Base-by-base conservation (phyloP, 1,284 basidiomycete species). In the Pyrrhoderma noxium region DNA sequence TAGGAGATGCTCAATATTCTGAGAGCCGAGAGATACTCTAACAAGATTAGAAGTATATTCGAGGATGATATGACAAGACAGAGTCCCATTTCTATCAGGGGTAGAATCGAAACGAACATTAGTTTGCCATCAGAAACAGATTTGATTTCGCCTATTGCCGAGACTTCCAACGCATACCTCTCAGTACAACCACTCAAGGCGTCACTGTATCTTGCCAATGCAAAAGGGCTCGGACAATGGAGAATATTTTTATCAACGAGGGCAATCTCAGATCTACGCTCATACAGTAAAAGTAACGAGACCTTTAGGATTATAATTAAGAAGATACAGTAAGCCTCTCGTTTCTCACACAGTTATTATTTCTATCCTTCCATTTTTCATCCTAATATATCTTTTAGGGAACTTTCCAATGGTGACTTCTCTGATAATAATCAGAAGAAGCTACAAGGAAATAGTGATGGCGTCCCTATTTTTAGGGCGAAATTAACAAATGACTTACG, bases 381-480 rank as follows among this genome's bases (percentile, higher is more conserved):
- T 4, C 35, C 16, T 55, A 56, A 47, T 45, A 44, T 9, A 37
- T 14, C n/a, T 37, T 16, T 8, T 50, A 85, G 82, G 58, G 77
- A 83, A 53, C 67, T 85, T 2, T 85, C 82, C 0, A 73, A 75
- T 5, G 82, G 83, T 0, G 74, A 80, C 55, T 85, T 85, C 60
- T 83, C 82, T 0, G 70, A 71, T 5, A 79, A 83, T 55, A 85
- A 85, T 54, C 80, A 85, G 57, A 85, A 82, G 62, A 64, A 71
- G n/a, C 64, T 85, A 13, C 79, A 70, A 25, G 73, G 72, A 0
- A 54, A 66, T 0, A 62, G 67, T 31, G 64, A 65, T 5, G 74
- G 73, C 8, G 63, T 82, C 1, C 80, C 82, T 0, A 74, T 85
- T 7, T 85, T 73, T 49, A 82, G 84, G 59, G 82, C 83, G 0